phyloP scores from a whole-genome alignment of 1,284 basidiomycete species.

The Ustilago lituana region DNA sequence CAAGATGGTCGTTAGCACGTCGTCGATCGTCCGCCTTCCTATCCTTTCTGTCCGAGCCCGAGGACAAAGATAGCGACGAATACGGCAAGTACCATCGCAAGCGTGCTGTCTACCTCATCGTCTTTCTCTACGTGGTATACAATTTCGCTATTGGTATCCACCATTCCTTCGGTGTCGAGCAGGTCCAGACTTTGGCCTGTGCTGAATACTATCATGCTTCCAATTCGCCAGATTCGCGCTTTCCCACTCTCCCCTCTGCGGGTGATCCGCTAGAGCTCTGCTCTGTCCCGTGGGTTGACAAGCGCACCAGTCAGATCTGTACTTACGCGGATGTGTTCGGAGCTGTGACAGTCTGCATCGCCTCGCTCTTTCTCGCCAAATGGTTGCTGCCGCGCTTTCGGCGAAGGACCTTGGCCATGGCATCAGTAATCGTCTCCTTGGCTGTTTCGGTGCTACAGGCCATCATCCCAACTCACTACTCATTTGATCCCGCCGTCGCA shows the following conservation, averaged over 20 bases:
- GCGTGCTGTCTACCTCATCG: constrained; percentile 16
- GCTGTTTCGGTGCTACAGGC: neutral
- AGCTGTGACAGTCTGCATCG: constrained; percentile 11
- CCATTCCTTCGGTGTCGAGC: constrained; percentile 21
- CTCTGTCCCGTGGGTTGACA: constrained; percentile 30
- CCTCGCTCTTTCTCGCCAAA: constrained; percentile 23
- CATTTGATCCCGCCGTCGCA: constrained; percentile 22
- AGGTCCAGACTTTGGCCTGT: constrained; percentile 31
- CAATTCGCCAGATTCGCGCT: constrained; percentile 1
- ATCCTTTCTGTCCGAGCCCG: constrained; percentile 40
- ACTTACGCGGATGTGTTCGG: constrained; percentile 13
- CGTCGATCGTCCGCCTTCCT: constrained; percentile 40
- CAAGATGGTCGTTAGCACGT: constrained; percentile 24
- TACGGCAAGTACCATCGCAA: constrained; percentile 20
- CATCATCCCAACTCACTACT: constrained; percentile 36
- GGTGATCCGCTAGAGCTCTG: constrained; percentile 25
- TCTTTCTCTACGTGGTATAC: constrained; percentile 15
- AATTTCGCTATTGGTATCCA: constrained; percentile 10
- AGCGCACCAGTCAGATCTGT: constrained; percentile 24
- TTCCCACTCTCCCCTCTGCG: constrained; percentile 16
- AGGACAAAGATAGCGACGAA: constrained; percentile 28
- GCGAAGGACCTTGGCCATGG: constrained; percentile 14
- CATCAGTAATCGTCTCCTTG: neutral
- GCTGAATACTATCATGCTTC: constrained; percentile 41
- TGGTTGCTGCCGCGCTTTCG: constrained; percentile 18